Percentiles rank a stretch among this genome's conserved stretches.
Conservation (phyloP, 176 grass and related monocot genomes). For the Carex myosuroides region DNA sequence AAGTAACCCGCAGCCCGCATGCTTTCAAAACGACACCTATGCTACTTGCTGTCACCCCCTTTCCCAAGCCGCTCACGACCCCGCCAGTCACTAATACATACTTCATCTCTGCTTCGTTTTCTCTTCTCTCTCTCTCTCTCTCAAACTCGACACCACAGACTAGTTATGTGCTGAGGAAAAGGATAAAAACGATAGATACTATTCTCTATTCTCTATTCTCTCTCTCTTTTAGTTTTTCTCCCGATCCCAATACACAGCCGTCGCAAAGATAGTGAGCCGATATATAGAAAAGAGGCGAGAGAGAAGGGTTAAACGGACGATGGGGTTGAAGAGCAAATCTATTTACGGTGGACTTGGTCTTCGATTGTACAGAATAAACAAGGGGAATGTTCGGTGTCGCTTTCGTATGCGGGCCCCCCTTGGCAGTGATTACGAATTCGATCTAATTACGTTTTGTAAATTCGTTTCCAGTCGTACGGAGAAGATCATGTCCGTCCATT, state of each 20-base stretch:
- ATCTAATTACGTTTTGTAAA: neutral
- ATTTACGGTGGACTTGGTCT: neutral
- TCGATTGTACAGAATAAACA: neutral
- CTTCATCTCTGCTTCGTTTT: constrained; percentile 43
- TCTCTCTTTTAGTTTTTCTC: neutral
- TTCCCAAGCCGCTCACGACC: constrained; percentile 87
- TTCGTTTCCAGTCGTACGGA: neutral
- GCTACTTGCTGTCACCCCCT: constrained; percentile 94
- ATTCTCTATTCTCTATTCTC: neutral
- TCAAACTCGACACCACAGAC: neutral
- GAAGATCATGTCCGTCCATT: neutral
- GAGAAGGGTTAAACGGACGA: neutral
- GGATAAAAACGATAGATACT: neutral
- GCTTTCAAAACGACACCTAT: constrained; percentile 79
- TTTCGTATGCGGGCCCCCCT: neutral
- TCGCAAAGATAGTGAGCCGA: neutral
- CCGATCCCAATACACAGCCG: neutral
- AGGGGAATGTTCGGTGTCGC: neutral
- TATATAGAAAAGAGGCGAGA: constrained; percentile 15
- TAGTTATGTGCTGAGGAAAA: neutral
- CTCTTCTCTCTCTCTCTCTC: constrained; percentile 5
- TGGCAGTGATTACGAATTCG: neutral
- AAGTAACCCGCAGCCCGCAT: constrained; percentile 80
- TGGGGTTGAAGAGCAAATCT: neutral
- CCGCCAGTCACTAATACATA: constrained; percentile 94